phyloP scores from a whole-genome alignment of 2,329 filamentous ascomycete species.

The Dendryphion nanum region DNA sequence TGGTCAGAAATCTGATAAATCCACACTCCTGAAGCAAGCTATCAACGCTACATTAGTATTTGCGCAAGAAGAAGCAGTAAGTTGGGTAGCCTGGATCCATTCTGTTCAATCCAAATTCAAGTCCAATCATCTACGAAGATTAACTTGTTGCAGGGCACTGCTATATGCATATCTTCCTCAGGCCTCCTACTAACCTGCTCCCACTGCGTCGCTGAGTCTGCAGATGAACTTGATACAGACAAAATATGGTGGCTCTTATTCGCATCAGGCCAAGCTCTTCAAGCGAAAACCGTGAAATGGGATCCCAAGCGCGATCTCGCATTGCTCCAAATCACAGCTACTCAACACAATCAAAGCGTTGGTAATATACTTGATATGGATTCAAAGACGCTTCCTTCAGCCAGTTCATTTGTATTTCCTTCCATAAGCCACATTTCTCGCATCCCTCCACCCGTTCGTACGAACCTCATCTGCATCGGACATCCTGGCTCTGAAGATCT shows the following conservation, averaged over 20 bases:
- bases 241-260: slow-evolving; percentile 44
- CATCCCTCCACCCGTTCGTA: not conserved
- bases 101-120: not conserved
- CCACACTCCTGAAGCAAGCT: slow-evolving; percentile 1
- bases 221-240: slow-evolving; percentile 30
- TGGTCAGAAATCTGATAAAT: not conserved
- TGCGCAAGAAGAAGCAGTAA: slow-evolving; percentile 46
- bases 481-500: slow-evolving; percentile 47
- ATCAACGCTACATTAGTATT: slow-evolving; percentile 43
- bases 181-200: slow-evolving; percentile 53
- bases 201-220: slow-evolving; percentile 50
- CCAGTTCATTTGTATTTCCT: not conserved
- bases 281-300: slow-evolving; percentile 43
- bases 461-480: slow-evolving; percentile 38
- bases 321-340: slow-evolving; percentile 42
- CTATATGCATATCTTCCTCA: slow-evolving; percentile 46
- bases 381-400: not conserved
- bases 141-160: slow-evolving; percentile 39
- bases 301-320: slow-evolving; percentile 48
- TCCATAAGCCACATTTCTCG: not conserved
- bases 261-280: slow-evolving; percentile 40
- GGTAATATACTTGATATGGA: not conserved
- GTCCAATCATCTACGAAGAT: slow-evolving; percentile 31
- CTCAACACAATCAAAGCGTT: no score
- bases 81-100: not conserved